Evolutionary conservation across 805 yeast genomes (phyloP).

Genomic region (Candida mattraensis): DNA sequence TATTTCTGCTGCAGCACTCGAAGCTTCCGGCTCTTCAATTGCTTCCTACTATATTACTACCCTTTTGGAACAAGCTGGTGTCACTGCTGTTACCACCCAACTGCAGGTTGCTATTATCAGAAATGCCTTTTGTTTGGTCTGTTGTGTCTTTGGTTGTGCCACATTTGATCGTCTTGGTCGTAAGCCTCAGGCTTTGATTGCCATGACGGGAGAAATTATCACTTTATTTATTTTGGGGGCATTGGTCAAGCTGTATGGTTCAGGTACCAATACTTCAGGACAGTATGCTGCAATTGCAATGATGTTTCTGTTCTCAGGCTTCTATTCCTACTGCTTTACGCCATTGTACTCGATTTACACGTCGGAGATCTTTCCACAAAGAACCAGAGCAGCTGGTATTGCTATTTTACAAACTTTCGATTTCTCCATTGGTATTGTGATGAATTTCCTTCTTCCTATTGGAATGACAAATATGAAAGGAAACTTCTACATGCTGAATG

Average conservation of each 20-base stretch:
- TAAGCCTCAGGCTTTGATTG: conserved; percentile 15
- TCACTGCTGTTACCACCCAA: conserved; percentile 13
- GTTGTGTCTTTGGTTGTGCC: conserved; percentile 18
- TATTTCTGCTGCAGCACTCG: conserved; percentile 33
- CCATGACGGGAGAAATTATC: conserved; percentile 17
- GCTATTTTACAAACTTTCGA: conserved; percentile 12
- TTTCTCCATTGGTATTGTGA: conserved; percentile 26
- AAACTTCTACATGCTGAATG: conserved; percentile 31
- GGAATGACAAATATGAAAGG: conserved; percentile 39
- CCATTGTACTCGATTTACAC: conserved; percentile 47
- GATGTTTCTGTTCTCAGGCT: conserved; percentile 48
- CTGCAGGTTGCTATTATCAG: conserved; percentile 27
- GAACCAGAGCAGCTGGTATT: conserved; percentile 22
- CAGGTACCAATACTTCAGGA: conserved; percentile 28
- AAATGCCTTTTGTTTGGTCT: conserved; percentile 17
- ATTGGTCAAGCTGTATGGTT: conserved; percentile 13
- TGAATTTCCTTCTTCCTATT: conserved; percentile 34
- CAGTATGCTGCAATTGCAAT: conserved; percentile 35
- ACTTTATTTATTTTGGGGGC: conserved; percentile 24
- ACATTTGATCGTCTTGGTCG: conserved; percentile 22
- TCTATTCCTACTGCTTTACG: conserved; percentile 43
- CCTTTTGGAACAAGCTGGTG: conserved; percentile 24
- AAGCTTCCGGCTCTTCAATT: conserved; percentile 45
- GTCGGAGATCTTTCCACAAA: conserved; percentile 41
- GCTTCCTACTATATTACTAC: conserved; percentile 47